Conservation (phyloP, 2,329 filamentous ascomycete genomes). For the Arthrobotrys megalospora region DNA sequence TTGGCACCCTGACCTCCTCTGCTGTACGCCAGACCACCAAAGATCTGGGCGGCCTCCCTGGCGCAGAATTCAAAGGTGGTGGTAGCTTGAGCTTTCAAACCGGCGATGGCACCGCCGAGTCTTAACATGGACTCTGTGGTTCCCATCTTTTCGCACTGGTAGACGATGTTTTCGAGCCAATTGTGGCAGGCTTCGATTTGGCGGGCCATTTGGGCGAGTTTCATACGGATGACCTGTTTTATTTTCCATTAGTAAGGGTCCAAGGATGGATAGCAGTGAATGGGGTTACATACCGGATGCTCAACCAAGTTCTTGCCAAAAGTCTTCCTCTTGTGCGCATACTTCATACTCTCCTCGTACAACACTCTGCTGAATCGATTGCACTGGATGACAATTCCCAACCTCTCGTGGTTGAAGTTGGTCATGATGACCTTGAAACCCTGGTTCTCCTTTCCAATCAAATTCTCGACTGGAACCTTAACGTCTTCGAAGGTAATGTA, state of each 20-base stretch:
- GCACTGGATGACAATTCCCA: slow-evolving; percentile 98
- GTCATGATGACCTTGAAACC: slow-evolving; percentile 98
- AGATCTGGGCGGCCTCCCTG: slow-evolving; percentile 95
- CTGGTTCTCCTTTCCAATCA: slow-evolving; percentile 97
- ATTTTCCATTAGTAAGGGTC: slow-evolving; percentile 7
- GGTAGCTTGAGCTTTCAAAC: slow-evolving; percentile 93
- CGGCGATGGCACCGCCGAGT: slow-evolving; percentile 92
- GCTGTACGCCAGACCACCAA: slow-evolving; percentile 92
- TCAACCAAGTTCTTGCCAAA: slow-evolving; percentile 98
- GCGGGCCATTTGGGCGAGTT: slow-evolving; percentile 97
- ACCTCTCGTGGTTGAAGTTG: slow-evolving; percentile 99
- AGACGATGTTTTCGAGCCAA: slow-evolving; percentile 96
- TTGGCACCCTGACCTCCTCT: slow-evolving; percentile 95
- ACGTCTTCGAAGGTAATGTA: slow-evolving; percentile 99
- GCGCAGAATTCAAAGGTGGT: slow-evolving; percentile 98
- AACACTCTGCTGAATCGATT: slow-evolving; percentile 95
- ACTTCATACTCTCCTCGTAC: slow-evolving; percentile 96
- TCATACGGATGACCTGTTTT: slow-evolving; percentile 86
- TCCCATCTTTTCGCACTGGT: slow-evolving; percentile 91
- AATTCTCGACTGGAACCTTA: slow-evolving; percentile 98
- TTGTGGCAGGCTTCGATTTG: slow-evolving; percentile 97
- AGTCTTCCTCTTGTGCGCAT: slow-evolving; percentile 95
- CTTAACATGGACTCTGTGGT: slow-evolving; percentile 97
- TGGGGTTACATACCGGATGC: slow-evolving; percentile 73
- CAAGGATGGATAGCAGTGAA: background rate